A percentile compares a stretch with the other conserved stretches of the same genome.
phyloP scores from a whole-genome alignment of 768 basidiomycete genomes.

The Lyophyllum decastes region DNA sequence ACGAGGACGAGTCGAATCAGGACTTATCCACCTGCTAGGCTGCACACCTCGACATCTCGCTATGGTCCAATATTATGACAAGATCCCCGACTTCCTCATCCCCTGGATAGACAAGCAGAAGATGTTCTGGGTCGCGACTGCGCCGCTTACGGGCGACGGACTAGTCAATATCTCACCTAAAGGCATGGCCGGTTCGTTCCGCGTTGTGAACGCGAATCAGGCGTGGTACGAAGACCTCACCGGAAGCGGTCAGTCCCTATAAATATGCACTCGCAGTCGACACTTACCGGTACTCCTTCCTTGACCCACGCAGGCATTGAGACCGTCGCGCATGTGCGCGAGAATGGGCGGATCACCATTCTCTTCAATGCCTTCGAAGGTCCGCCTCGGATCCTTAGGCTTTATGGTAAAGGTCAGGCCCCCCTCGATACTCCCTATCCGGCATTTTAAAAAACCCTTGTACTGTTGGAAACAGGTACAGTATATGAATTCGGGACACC shows the following conservation, averaged over 20 bases:
- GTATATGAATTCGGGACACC: constrained; percentile 64
- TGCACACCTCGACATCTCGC: neutral
- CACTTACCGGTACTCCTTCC: neutral
- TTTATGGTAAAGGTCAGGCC: constrained; percentile 58
- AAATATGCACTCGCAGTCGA: neutral
- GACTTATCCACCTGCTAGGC: neutral
- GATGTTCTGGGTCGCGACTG: constrained; percentile 73
- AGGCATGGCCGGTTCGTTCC: constrained; percentile 60
- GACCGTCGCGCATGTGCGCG: constrained; percentile 51
- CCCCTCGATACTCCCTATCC: neutral
- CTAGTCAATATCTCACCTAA: constrained; percentile 74
- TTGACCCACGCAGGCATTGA: constrained; percentile 35
- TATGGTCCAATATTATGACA: constrained; percentile 62
- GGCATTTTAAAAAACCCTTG: neutral
- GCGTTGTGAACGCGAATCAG: constrained; percentile 48
- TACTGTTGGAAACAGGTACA: constrained; percentile 39
- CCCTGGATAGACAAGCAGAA: constrained; percentile 64
- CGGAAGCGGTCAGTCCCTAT: constrained; percentile 53
- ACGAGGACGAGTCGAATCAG: too few species aligned
- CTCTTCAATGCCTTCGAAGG: constrained; percentile 67
- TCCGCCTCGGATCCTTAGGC: constrained; percentile 53
- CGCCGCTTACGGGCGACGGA: constrained; percentile 55
- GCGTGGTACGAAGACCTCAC: constrained; percentile 80
- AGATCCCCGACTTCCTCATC: constrained; percentile 52
- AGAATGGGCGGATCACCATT: constrained; percentile 62